Conservation (phyloP, 2,329 filamentous ascomycete genomes). For the Periconia sp. region DNA sequence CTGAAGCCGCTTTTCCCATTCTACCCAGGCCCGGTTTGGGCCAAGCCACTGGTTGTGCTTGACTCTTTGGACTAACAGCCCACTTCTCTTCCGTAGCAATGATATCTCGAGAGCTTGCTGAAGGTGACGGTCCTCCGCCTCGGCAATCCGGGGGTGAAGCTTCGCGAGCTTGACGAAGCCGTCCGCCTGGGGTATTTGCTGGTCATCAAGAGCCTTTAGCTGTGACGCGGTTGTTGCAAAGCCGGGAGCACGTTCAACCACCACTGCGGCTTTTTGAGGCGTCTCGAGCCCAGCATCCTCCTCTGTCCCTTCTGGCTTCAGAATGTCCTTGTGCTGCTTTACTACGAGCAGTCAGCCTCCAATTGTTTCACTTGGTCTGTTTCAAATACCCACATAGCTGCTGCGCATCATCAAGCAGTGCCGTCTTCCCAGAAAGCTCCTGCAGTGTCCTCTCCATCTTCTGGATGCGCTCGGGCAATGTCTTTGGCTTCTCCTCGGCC, state of each 20-base stretch:
- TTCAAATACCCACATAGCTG: constrained; percentile 38
- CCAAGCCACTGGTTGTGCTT: constrained; percentile 75
- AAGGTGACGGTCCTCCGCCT: constrained; percentile 64
- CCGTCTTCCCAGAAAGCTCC: constrained; percentile 48
- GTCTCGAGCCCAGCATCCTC: constrained; percentile 27
- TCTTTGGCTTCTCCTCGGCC: constrained; percentile 29
- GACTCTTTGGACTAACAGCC: constrained; percentile 62
- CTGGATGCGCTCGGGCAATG: constrained; percentile 43
- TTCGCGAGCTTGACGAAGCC: constrained; percentile 61
- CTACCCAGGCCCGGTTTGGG: constrained; percentile 71
- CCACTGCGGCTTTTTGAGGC: constrained; percentile 40
- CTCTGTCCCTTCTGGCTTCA: constrained; percentile 28
- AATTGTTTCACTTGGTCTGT: not conserved
- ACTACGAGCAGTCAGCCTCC: constrained; percentile 35
- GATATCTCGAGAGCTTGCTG: constrained; percentile 68
- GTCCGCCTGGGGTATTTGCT: constrained; percentile 50
- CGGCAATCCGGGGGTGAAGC: constrained; percentile 67
- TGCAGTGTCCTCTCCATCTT: constrained; percentile 45
- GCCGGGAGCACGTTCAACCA: constrained; percentile 52
- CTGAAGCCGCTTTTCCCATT: constrained; percentile 72
- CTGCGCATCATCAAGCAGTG: constrained; percentile 48
- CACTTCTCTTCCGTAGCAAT: constrained; percentile 68
- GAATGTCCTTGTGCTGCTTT: constrained; percentile 49
- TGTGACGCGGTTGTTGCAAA: constrained; percentile 52
- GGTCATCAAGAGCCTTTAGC: constrained; percentile 52